These are phyloP conservation scores for Cercospora berteroae DNA, from an alignment of 2,329 filamentous ascomycete genomes.

Conservation along the genomic window DNA sequence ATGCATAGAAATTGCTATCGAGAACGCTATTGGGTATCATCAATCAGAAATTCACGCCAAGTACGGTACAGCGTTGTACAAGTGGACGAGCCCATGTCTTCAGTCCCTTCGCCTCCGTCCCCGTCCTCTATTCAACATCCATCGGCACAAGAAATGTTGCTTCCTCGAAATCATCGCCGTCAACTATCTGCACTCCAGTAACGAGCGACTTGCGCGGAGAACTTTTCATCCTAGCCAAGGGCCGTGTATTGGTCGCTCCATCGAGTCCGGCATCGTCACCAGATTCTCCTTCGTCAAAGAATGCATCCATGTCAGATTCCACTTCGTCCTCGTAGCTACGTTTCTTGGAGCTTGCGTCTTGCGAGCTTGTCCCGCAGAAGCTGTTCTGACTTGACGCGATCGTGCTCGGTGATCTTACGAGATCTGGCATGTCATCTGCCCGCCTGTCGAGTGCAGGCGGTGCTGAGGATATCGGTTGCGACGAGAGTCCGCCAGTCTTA, in stretches of 20 bases:
- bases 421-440: conserved; percentile 19
- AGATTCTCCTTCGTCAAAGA: conserved; percentile 32
- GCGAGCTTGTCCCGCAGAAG: conserved; percentile 26
- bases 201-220: conserved; percentile 34
- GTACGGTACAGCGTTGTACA: not conserved
- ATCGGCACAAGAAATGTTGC: conserved; percentile 56
- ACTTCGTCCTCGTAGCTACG: conserved; percentile 39
- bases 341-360: conserved; percentile 27
- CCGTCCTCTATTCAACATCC: conserved; percentile 18
- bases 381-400: conserved; percentile 43
- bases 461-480: conserved; percentile 47
- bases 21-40: not conserved
- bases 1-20: not conserved
- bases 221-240: conserved; percentile 33
- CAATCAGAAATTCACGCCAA: not conserved
- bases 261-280: conserved; percentile 7
- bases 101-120: not conserved
- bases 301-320: conserved; percentile 38
- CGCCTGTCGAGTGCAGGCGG: conserved; percentile 22
- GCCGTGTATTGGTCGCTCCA: conserved; percentile 6
- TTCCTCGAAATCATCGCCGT: conserved; percentile 64
- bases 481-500: conserved; percentile 67
- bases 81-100: not conserved
- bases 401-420: conserved; percentile 39
- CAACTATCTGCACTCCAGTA: conserved; percentile 39